Conservation (phyloP, 805 yeast genomes). For the Maudiozyma barnettii region DNA sequence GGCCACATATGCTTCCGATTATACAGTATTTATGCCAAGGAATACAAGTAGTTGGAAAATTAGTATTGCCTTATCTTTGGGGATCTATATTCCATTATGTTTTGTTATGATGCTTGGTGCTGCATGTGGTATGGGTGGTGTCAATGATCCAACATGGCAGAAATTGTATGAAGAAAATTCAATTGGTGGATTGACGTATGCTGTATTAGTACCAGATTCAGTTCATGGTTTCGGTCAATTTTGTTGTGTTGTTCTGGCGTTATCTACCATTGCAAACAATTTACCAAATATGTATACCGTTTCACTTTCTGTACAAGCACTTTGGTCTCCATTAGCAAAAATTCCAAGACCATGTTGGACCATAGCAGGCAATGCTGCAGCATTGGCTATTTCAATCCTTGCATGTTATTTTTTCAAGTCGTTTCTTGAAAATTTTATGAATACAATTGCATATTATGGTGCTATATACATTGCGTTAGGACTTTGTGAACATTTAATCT, state of each 20-base stretch:
- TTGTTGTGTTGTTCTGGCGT: slow-evolving; percentile 71
- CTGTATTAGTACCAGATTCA: slow-evolving; percentile 66
- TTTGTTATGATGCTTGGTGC: slow-evolving; percentile 77
- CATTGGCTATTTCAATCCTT: slow-evolving; percentile 81
- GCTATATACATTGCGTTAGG: slow-evolving; percentile 72
- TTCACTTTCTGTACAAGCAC: slow-evolving; percentile 75
- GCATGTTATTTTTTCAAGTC: slow-evolving; percentile 65
- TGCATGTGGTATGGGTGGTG: slow-evolving; percentile 68
- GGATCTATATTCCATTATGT: slow-evolving; percentile 55
- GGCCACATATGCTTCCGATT: slow-evolving; percentile 91
- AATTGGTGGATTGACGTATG: slow-evolving; percentile 75
- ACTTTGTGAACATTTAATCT: slow-evolving; percentile 72
- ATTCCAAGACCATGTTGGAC: slow-evolving; percentile 84
- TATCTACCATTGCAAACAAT: slow-evolving; percentile 83
- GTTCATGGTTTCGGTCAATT: slow-evolving; percentile 85
- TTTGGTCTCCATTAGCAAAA: slow-evolving; percentile 60
- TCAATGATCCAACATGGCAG: slow-evolving; percentile 36
- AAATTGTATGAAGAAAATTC: slow-evolving; percentile 44
- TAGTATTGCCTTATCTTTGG: slow-evolving; percentile 52
- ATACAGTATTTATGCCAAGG: slow-evolving; percentile 75
- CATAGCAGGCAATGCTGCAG: slow-evolving; percentile 57
- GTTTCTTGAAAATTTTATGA: slow-evolving; percentile 80
- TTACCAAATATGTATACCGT: slow-evolving; percentile 89
- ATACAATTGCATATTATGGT: slow-evolving; percentile 82
- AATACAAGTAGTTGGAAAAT: slow-evolving; percentile 48